Evolutionary conservation across 345 rosid species (phyloP).

Genomic region (Acer saccharum): DNA sequence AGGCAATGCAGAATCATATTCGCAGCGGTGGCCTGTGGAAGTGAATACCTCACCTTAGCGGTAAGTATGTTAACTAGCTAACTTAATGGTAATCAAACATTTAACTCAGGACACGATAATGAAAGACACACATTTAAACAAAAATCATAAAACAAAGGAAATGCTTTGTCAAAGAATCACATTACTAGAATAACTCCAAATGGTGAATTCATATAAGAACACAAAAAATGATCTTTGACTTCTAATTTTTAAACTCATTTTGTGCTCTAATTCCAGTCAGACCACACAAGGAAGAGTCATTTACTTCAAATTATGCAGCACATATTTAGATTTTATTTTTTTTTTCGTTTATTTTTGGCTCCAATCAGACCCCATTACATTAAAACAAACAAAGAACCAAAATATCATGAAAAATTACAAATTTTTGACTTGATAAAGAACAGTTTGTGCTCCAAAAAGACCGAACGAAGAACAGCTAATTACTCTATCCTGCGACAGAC

Average conservation of each 20-base stretch:
- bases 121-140: not conserved
- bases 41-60: not conserved
- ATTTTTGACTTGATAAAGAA: not conserved
- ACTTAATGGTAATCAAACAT: not conserved
- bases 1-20: not conserved
- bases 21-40: not conserved
- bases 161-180: not conserved
- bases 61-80: not conserved
- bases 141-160: not conserved
- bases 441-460: not conserved
- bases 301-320: not conserved
- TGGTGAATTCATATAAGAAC: no score
- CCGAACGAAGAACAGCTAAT: not conserved
- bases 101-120: not conserved
- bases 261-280: not conserved
- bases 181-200: not conserved
- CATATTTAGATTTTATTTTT: no score
- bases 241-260: not conserved
- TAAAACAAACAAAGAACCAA: not conserved
- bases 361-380: not conserved
- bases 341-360: not conserved
- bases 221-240: no score
- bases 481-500: constrained; percentile 13
- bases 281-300: not conserved
- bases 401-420: not conserved